Base-by-base conservation (phyloP, 176 grass and related monocot genomes). In the Oryza glumipatula region DNA sequence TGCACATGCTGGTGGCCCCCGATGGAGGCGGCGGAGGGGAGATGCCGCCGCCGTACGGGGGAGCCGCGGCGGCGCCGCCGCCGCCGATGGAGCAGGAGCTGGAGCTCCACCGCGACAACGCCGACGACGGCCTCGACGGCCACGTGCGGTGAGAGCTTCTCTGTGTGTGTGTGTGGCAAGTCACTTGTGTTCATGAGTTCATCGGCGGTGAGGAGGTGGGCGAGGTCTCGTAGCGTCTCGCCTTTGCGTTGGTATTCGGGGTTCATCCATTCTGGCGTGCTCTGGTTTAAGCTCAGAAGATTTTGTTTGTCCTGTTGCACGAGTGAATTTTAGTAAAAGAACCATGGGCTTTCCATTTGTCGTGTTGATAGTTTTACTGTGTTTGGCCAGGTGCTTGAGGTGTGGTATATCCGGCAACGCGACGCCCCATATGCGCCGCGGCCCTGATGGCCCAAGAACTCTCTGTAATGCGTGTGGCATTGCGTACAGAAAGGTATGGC, bases 381-480 rank as follows among this genome's bases (percentile, higher is more conserved):
- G 26, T 89, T 79, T 63, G 3, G 68, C 88, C 74, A 97, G 94
- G 89, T 97, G 94, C 48, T 61, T 93, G 47, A 67, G 90, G 21
- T 97, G 94, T 21, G 94, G 94, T 45, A 94, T 97, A 85, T 92
- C 90, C 0, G 91, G 90, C 9, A 92, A 88, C 47, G 92, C 91
- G 0, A 97, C 94, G 6, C 94, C 92, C 9, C 88, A 93, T 85
- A 97, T 97, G 94, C 89, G 94, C n/a, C 92, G 94, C 33, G 94
- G 94, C 7, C 94, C 94, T 75, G 92, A 97, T 75, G 94, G 94
- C 51, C 94, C 94, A 12, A 92, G 94, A 82, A 97, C 94, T 79
- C 89, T 97, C 67, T 97, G 94, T 89, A 97, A 97, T 65, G 94
- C 94, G 4, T 97, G 94, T 24, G 94, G 94, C 76, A 95, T 95